Percentiles rank a stretch among this genome's conserved stretches.
These are phyloP conservation scores for Vaccinium macrocarpon DNA, from an alignment of 148 eudicot genomes.

Conservation along the genomic window DNA sequence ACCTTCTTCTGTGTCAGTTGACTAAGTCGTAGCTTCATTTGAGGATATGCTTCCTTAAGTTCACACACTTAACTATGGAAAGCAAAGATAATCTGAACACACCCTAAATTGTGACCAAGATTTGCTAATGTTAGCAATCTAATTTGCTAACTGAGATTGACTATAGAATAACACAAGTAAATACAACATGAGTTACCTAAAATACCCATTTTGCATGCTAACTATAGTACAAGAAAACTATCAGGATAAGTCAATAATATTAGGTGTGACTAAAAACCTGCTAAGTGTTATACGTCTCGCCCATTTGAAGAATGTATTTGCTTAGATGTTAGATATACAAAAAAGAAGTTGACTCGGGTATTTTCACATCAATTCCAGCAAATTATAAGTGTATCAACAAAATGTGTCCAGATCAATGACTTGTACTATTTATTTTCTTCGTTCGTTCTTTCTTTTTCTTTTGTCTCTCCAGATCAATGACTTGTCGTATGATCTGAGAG, in stretches of 20 bases:
- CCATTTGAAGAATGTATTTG: background rate
- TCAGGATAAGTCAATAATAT: background rate
- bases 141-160: background rate
- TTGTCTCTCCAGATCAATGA: no score
- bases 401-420: no score
- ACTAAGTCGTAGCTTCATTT: background rate
- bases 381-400: background rate
- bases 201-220: background rate
- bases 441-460: no score
- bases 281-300: background rate
- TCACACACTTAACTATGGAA: background rate
- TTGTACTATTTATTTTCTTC: no score
- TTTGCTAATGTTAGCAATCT: background rate
- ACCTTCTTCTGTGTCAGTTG: conserved; percentile 4
- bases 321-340: background rate
- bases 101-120: background rate
- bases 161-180: background rate
- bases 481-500: no score
- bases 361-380: background rate
- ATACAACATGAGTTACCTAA: background rate
- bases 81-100: background rate
- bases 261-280: background rate
- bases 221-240: background rate
- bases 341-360: background rate
- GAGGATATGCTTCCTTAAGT: conserved; percentile 10